Conservation (phyloP, 441 rosid genomes). For the Arabidopsis lyrata region DNA sequence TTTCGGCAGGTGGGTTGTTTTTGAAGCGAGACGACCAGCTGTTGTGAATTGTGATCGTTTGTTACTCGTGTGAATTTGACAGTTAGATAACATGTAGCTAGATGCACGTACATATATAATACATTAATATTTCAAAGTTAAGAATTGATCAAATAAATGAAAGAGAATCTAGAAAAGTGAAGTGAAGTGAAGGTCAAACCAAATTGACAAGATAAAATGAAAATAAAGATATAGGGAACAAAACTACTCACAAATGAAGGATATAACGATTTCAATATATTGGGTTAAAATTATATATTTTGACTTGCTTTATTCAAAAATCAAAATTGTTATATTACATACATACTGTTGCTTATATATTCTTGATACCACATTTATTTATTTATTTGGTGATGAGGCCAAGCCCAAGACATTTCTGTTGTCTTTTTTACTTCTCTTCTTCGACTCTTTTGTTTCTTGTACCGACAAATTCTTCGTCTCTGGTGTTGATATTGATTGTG, state of each 20-base stretch:
- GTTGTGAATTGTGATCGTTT: conserved; percentile 38
- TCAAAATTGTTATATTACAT: not conserved
- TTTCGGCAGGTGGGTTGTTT: conserved; percentile 11
- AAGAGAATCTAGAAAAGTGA: not conserved
- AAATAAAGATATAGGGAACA: not conserved
- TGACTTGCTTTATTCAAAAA: not conserved
- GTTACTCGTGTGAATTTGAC: conserved; percentile 31
- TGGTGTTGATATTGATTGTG: too few relatives aligned
- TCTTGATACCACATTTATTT: not conserved
- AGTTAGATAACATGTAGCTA: not conserved
- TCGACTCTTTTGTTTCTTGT: too few relatives aligned
- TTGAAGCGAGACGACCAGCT: conserved; percentile 14
- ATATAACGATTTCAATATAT: not conserved
- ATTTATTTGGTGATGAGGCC: too few relatives aligned
- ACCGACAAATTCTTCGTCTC: too few relatives aligned
- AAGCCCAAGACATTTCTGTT: too few relatives aligned
- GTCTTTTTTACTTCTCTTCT: too few relatives aligned
- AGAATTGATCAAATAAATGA: not conserved
- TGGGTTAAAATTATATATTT: not conserved
- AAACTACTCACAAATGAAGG: not conserved
- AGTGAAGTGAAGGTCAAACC: too few relatives aligned
- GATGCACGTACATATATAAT: not conserved
- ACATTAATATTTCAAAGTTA: not conserved
- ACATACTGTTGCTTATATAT: not conserved
- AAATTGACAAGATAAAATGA: too few relatives aligned